phyloP scores from a whole-genome alignment of 805 yeast genomes.

The Starmera dryadoides region DNA sequence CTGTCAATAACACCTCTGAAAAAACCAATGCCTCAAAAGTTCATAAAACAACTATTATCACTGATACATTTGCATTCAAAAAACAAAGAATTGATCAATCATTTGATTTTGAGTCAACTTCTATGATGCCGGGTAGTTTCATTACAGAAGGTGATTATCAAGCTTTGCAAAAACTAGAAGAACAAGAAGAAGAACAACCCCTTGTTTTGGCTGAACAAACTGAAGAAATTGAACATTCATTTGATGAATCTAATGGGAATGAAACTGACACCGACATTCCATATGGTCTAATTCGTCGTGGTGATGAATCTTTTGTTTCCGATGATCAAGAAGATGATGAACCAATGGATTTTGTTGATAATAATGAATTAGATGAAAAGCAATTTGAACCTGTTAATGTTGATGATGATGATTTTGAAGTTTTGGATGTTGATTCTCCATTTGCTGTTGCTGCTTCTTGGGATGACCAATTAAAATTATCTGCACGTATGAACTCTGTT shows the following conservation, averaged over 20 bases:
- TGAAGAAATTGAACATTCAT: constrained; percentile 2
- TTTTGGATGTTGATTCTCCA: constrained; percentile 34
- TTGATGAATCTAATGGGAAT: constrained; percentile 3
- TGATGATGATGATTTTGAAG: constrained; percentile 37
- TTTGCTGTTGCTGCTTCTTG: constrained; percentile 52
- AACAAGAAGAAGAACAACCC: constrained; percentile 1
- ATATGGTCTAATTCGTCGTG: constrained; percentile 1
- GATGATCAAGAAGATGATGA: constrained; percentile 13
- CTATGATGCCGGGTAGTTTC: constrained; percentile 21
- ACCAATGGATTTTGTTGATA: constrained; percentile 7
- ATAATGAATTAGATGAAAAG: constrained; percentile 47
- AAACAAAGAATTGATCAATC: constrained; percentile 20
- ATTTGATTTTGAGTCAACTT: constrained; percentile 14
- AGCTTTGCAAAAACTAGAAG: no score
- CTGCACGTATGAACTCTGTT: constrained; percentile 23
- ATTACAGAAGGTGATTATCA: constrained; percentile 5
- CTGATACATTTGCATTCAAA: constrained; percentile 24
- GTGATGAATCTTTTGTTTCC: constrained; percentile 13
- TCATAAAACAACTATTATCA: constrained; percentile 5
- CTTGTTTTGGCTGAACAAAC: not conserved
- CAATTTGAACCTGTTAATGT: constrained; percentile 64
- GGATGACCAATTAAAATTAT: constrained; percentile 55
- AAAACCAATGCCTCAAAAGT: not conserved
- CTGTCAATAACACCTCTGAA: not conserved
- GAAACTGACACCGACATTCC: constrained; percentile 1